phyloP scores from a whole-genome alignment of 2,329 filamentous ascomycete species.

The Colletotrichum shisoi region DNA sequence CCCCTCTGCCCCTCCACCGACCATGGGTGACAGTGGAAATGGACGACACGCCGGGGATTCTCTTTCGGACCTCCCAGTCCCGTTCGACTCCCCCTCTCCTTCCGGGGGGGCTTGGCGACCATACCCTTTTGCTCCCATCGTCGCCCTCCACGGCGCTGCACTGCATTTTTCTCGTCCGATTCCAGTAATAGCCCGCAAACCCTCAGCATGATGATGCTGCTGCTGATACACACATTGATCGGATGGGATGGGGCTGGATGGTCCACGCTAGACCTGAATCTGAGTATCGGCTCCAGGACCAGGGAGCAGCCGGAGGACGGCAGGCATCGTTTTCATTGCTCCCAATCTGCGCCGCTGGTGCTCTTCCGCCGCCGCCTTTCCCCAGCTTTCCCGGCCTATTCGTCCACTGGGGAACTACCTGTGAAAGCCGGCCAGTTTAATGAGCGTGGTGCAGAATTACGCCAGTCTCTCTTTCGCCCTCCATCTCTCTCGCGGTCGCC shows the following conservation, averaged over 20 bases:
- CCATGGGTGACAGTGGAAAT: conserved; percentile 9
- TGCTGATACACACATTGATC: conserved; percentile 1
- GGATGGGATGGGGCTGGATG: neutral
- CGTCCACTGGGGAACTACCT: conserved; percentile 4
- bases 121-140: conserved; percentile 5
- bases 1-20: neutral
- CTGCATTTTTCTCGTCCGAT: conserved; percentile 24
- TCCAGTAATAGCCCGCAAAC: conserved; percentile 28
- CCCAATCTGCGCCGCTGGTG: conserved; percentile 27
- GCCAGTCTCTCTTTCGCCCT: conserved; percentile 9
- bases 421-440: conserved; percentile 10
- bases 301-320: conserved; percentile 2
- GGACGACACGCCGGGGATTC: neutral
- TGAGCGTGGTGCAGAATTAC: conserved; percentile 29
- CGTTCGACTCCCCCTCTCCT: neutral
- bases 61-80: neutral
- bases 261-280: conserved; percentile 25
- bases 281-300: conserved; percentile 8
- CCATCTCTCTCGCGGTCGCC: too few species aligned
- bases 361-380: conserved; percentile 21
- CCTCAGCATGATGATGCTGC: neutral
- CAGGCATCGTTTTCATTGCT: conserved; percentile 27
- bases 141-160: conserved; percentile 3
- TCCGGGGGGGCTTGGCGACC: conserved; percentile 1
- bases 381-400: conserved; percentile 19